phyloP scores from a whole-genome alignment of 116 monocot species.

The Thalassia testudinum region DNA sequence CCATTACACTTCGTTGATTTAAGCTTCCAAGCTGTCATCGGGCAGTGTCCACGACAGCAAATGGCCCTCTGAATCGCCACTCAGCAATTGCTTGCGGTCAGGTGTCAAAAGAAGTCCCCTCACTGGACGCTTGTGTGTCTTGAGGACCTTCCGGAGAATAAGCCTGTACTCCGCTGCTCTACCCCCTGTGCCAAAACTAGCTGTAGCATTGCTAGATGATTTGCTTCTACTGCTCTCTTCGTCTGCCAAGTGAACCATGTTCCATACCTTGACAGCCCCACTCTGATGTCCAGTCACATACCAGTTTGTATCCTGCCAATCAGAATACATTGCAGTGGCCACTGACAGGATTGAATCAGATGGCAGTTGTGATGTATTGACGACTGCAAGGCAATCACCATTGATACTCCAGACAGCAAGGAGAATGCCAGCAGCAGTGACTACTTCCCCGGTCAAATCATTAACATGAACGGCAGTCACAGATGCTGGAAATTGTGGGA shows the following conservation, averaged over 20 bases:
- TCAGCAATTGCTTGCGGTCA: constrained; percentile 80
- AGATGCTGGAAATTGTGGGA: constrained; percentile 68
- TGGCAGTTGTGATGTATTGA: constrained; percentile 91
- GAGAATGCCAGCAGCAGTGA: constrained; percentile 77
- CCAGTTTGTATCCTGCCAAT: constrained; percentile 94
- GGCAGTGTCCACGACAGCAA: constrained; percentile 83
- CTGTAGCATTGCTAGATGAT: constrained; percentile 8
- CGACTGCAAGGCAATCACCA: constrained; percentile 87
- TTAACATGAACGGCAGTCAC: constrained; percentile 81
- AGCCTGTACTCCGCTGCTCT: constrained; percentile 56
- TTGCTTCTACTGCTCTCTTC: constrained; percentile 18
- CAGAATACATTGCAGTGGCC: constrained; percentile 39
- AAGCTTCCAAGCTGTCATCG: constrained; percentile 45
- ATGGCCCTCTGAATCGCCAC: constrained; percentile 65
- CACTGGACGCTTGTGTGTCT: constrained; percentile 81
- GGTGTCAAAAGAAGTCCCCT: constrained; percentile 62
- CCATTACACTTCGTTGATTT: constrained; percentile 20
- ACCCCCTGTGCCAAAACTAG: constrained; percentile 18
- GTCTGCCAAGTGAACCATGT: constrained; percentile 61
- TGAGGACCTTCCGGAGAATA: constrained; percentile 66
- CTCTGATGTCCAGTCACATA: constrained; percentile 95
- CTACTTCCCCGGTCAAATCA: constrained; percentile 77
- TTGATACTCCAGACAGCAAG: constrained; percentile 96
- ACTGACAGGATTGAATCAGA: constrained; percentile 81
- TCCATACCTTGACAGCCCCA: constrained; percentile 98